Evolutionary conservation across 2,329 filamentous ascomycete species (phyloP), one percentile per base, ranked within the genome.

Genomic region (Colletotrichum shisoi): DNA sequence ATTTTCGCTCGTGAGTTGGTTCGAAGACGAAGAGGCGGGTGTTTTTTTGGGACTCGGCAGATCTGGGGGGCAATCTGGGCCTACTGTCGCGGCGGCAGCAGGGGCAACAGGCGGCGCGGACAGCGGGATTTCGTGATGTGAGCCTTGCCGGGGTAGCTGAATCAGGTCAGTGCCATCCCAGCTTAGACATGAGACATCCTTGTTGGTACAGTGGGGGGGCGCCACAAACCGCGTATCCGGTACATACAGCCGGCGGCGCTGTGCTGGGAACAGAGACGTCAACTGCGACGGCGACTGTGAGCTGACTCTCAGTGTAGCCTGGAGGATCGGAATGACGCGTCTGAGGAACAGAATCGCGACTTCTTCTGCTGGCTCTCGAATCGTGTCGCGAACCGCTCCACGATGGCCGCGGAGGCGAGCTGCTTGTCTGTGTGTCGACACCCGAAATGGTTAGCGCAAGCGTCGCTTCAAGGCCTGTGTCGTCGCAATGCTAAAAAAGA

Each of bases 161-260:
- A 19, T 49, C 12, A 24, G 56, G 63, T 68, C 66, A 68, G 66
- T 68, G 66, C 66, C 66, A 68, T 67, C 66, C 66, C 45, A 27
- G 63, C 8, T 21, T 21, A 19, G 37, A 31, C 9, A n/a, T 34
- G 44, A 34, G 40, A 37, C 17, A 67, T 49, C 60, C 64, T 62
- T 64, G 64, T 7, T 1, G 2, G 5, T 15, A 15, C 19, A 17
- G 62, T 52, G 52, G 62, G 52, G 62, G 56, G 63, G 57, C 37
- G 42, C 44, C 15, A 69, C 66, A 24, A 40, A 67, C 63, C 53
- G 56, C 31, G 65, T 42, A 21, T 53, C 42, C 52, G 57, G 53
- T 19, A 40, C 34, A 19, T 44, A 52, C 42, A 11, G 42, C 66
- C 19, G 51, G 52, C 24, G 63, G 66, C 24, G 63, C 66, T 42